Evolutionary conservation across 768 basidiomycete species (phyloP).

Genomic region (Amanita subjunquillea): DNA sequence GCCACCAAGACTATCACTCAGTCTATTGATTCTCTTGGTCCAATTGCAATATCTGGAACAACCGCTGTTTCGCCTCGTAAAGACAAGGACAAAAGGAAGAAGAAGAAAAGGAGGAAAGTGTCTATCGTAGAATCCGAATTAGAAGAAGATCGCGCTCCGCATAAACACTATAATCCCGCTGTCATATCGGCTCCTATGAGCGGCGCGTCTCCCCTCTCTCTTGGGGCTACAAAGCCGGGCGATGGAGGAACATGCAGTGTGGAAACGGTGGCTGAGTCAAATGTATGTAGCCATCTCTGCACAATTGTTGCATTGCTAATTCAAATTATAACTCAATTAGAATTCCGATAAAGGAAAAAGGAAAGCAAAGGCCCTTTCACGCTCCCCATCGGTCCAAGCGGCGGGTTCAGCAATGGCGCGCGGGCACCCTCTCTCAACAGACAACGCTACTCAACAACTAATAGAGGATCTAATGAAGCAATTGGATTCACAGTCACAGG

Average conservation of each 20-base stretch:
- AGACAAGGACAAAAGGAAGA: constrained; percentile 25
- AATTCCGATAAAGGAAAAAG: constrained; percentile 28
- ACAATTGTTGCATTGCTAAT: neutral
- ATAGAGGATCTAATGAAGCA: constrained; percentile 34
- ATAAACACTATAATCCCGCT: constrained; percentile 9
- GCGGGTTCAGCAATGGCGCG: constrained; percentile 3
- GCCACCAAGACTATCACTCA: neutral
- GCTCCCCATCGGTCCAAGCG: constrained; percentile 6
- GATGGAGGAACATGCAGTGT: neutral
- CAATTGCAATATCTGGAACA: neutral
- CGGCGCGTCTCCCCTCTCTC: neutral
- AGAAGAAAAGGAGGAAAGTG: constrained; percentile 24
- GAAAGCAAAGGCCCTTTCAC: constrained; percentile 14
- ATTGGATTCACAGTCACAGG: constrained; percentile 28
- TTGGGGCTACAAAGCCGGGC: neutral
- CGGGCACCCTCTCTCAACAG: constrained; percentile 5
- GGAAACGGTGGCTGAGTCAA: neutral
- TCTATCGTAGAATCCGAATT: constrained; percentile 18
- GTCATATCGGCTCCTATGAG: constrained; percentile 5
- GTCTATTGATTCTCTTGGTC: neutral
- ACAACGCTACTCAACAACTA: constrained; percentile 13
- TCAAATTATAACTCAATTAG: neutral
- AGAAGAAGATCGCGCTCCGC: constrained; percentile 8
- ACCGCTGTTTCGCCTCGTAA: neutral
- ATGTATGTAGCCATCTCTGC: neutral